Conservation (phyloP, 139 green algal genomes). For the Picochlorum sp. region DNA sequence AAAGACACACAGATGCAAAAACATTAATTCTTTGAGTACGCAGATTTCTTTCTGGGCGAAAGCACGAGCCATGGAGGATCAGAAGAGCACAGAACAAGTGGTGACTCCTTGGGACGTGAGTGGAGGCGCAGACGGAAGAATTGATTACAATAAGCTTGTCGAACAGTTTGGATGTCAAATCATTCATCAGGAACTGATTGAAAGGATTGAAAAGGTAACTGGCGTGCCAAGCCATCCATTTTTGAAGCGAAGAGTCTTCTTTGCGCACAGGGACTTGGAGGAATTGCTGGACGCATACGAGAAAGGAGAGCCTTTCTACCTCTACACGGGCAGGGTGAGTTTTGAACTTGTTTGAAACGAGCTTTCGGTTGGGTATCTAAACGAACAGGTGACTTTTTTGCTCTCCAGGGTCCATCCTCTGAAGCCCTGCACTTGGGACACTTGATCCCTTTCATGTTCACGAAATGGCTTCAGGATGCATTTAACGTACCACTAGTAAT, state of each 20-base stretch:
- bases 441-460: constrained; percentile 97
- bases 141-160: constrained; percentile 96
- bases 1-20: no score
- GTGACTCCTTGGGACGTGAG: constrained; percentile 81
- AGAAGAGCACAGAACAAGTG: not conserved
- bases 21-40: no score
- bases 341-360: constrained; percentile 3
- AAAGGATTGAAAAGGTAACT: constrained; percentile 60
- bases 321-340: constrained; percentile 80
- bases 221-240: constrained; percentile 79
- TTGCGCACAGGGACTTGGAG: constrained; percentile 83
- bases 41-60: no score
- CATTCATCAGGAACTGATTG: constrained; percentile 42
- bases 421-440: constrained; percentile 96
- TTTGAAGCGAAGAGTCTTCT: constrained; percentile 87
- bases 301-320: constrained; percentile 87
- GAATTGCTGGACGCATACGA: constrained; percentile 89
- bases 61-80: no score
- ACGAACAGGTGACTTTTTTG: not conserved
- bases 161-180: constrained; percentile 58
- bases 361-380: not conserved
- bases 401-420: constrained; percentile 77
- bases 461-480: constrained; percentile 84
- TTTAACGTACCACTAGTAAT: constrained; percentile 97
- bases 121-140: constrained; percentile 74